Percentiles rank a stretch among this genome's conserved stretches.
Evolutionary conservation across 2,329 filamentous ascomycete species (phyloP).

Genomic region (Leptographium wingfieldii): DNA sequence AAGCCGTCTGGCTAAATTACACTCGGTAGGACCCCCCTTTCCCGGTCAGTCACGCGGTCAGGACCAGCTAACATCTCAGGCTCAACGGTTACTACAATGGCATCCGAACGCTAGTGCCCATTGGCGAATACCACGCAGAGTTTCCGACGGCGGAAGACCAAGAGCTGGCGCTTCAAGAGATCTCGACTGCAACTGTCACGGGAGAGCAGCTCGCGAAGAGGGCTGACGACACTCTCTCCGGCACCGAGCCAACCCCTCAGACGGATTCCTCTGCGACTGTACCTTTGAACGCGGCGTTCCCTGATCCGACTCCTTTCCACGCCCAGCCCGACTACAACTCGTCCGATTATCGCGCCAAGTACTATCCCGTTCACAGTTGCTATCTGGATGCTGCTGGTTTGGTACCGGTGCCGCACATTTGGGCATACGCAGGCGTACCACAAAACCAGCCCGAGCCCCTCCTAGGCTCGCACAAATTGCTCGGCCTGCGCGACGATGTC

Average conservation of each 20-base stretch:
- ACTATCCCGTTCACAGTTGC: constrained; percentile 45
- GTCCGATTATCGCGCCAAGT: constrained; percentile 37
- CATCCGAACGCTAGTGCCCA: constrained; percentile 54
- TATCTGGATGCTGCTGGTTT: constrained; percentile 49
- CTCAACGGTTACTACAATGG: constrained; percentile 73
- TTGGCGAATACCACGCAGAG: constrained; percentile 54
- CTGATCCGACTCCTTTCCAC: constrained; percentile 42
- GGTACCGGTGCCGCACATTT: constrained; percentile 47
- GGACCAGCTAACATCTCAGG: constrained; percentile 28
- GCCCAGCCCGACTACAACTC: constrained; percentile 57
- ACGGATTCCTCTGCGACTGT: no score
- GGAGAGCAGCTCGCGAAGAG: background rate
- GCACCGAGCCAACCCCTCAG: background rate
- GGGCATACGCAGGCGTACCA: constrained; percentile 37
- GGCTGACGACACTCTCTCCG: background rate
- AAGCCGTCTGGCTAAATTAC: constrained; percentile 24
- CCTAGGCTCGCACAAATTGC: constrained; percentile 61
- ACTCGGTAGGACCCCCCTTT: constrained; percentile 22
- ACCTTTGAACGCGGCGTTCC: constrained; percentile 17
- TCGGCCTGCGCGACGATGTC: constrained; percentile 64
- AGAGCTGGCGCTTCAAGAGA: constrained; percentile 1
- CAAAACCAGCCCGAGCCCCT: constrained; percentile 66
- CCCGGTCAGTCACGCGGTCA: no score
- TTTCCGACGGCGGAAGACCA: constrained; percentile 42
- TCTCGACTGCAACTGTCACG: background rate